Evolutionary conservation across 805 yeast genomes (phyloP).

Genomic region (Wickerhamomyces rabaulensis): DNA sequence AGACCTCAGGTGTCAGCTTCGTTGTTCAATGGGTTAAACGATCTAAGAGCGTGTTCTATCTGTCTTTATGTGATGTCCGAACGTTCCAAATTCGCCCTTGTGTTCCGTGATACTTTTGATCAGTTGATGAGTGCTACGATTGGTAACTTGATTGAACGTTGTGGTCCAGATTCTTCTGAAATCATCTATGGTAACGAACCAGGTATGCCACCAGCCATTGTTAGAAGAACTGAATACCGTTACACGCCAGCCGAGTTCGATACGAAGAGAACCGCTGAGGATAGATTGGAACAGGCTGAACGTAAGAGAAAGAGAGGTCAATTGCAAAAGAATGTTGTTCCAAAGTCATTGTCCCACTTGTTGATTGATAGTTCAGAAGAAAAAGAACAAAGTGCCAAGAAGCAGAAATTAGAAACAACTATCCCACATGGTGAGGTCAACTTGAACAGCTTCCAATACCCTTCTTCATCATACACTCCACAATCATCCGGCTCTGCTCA

Average conservation of each 20-base stretch:
- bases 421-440: constrained; percentile 13
- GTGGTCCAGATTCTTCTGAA: constrained; percentile 60
- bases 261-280: constrained; percentile 31
- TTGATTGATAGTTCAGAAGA: constrained; percentile 31
- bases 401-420: constrained; percentile 6
- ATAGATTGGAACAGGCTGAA: constrained; percentile 43
- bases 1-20: constrained; percentile 52
- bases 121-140: constrained; percentile 61
- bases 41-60: constrained; percentile 59
- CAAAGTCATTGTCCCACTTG: constrained; percentile 48
- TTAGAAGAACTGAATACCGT: constrained; percentile 34
- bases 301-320: constrained; percentile 43
- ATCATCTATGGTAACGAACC: constrained; percentile 39
- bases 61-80: constrained; percentile 64
- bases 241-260: constrained; percentile 19
- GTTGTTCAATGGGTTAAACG: constrained; percentile 52
- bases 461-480: constrained; percentile 7
- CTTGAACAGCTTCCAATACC: constrained; percentile 16
- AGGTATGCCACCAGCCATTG: constrained; percentile 59
- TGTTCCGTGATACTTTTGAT: constrained; percentile 64
- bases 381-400: constrained; percentile 9
- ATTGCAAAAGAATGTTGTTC: constrained; percentile 46
- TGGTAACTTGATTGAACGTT: constrained; percentile 54
- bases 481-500: background rate
- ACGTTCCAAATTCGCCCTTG: constrained; percentile 54